Conservation (phyloP, 1,284 basidiomycete species). For the Apiotrichum sp. region DNA sequence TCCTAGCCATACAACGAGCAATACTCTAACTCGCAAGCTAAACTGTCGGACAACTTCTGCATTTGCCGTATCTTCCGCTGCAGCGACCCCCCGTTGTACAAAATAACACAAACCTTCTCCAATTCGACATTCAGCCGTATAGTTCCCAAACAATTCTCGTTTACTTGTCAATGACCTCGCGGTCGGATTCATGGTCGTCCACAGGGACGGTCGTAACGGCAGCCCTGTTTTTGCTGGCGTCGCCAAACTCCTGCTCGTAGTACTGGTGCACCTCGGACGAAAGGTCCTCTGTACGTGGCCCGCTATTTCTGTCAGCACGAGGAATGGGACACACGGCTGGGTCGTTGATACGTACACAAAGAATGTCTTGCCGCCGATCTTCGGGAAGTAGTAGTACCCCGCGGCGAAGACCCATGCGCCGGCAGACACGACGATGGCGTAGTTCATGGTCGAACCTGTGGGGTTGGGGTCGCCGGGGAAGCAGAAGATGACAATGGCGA, state of each 20-base stretch:
- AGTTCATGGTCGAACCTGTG: slow-evolving; percentile 32
- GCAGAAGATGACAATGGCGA: slow-evolving; percentile 39
- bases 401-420: slow-evolving; percentile 36
- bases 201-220: slow-evolving; percentile 3
- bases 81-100: no score
- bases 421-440: slow-evolving; percentile 31
- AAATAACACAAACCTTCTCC: no score
- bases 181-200: neutral
- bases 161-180: neutral
- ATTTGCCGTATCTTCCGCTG: no score
- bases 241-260: slow-evolving; percentile 9
- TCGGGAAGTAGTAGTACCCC: slow-evolving; percentile 32
- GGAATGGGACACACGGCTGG: no score
- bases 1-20: no score
- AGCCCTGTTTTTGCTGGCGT: slow-evolving; percentile 6
- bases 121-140: no score
- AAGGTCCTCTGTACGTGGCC: slow-evolving; percentile 11
- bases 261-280: slow-evolving; percentile 11
- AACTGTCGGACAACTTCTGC: no score
- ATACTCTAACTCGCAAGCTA: no score
- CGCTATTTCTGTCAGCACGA: neutral
- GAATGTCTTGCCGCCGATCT: slow-evolving; percentile 38
- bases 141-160: no score
- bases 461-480: slow-evolving; percentile 36
- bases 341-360: slow-evolving; percentile 17